Base-by-base conservation (phyloP, 805 yeast species). In the Yarrowia hollandica region DNA sequence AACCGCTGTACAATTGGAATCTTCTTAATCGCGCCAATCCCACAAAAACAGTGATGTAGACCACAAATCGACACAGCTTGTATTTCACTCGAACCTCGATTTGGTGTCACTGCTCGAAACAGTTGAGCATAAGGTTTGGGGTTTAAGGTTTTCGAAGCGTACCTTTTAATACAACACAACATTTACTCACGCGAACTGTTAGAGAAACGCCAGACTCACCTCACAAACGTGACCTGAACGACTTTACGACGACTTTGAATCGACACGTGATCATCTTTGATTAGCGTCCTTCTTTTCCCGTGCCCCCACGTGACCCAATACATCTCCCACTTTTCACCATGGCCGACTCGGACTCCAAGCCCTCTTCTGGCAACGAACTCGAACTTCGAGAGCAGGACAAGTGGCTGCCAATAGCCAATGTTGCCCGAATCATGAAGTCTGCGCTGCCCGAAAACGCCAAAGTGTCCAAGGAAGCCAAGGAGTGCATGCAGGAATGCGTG, bases 391-490 rank as follows among this genome's bases (percentile, higher is more conserved):
- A 81, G 65, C 84, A 81, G 68, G 84, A 80, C 66, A 75, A 81
- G 61, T 81, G 84, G 84, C 73, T 81, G 19, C 85, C 85, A 26
- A 81, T 81, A 61, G 85, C 85, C 35, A 81, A 81, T 62, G 86
- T 61, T 21, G 85, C 86, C n/a, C 74, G 92, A 56, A 80, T 87
- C 55, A 87, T 86, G 92, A 87, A 87, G 67, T 77, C 73, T 60
- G 85, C 92, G 1, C 73, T 86, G 26, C 92, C 94, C 2, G 73
- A 77, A 11, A 82, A 84, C 33, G 92, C 91, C 10, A 86, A 86
- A 66, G 83, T 86, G 1, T 83, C 90, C 19, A 86, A 86, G 66
- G 94, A 86, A 66, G 87, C 91, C 39, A 85, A 86, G 66, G 91
- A 85, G 65, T 82, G 88, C 64, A 82, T 84, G 72, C 89, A 84